phyloP scores from a whole-genome alignment of 2,329 filamentous ascomycete genomes.

The Alternaria longipes region DNA sequence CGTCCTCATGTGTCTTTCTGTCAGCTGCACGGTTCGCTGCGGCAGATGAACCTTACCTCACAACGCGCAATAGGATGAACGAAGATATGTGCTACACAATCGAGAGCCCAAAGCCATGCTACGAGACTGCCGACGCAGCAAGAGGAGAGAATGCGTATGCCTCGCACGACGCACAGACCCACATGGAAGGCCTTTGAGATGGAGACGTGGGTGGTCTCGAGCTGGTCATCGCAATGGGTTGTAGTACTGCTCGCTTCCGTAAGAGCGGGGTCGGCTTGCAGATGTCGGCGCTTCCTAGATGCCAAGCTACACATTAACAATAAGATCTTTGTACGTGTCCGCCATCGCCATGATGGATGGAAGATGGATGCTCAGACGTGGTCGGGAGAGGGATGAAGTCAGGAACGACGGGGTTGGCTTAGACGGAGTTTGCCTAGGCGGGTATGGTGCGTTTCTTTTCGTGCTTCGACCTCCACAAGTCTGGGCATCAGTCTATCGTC shows the following conservation, averaged over 20 bases:
- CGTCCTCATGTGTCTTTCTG: neutral
- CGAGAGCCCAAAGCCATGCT: neutral
- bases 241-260: slow-evolving; percentile 16
- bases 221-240: slow-evolving; percentile 10
- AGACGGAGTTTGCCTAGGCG: slow-evolving; percentile 27
- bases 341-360: slow-evolving; percentile 6
- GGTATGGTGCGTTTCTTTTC: slow-evolving; percentile 35
- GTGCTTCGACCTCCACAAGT: slow-evolving; percentile 38
- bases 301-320: slow-evolving; percentile 12
- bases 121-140: neutral
- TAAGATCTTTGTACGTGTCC: slow-evolving; percentile 4
- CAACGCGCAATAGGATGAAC: neutral
- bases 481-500: slow-evolving; percentile 31
- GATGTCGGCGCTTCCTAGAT: slow-evolving; percentile 13
- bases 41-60: neutral
- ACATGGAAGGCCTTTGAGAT: neutral
- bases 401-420: slow-evolving; percentile 26
- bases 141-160: neutral
- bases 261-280: slow-evolving; percentile 19
- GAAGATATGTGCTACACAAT: neutral
- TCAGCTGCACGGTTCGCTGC: neutral
- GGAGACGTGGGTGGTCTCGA: neutral
- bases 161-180: neutral
- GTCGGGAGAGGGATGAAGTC: slow-evolving; percentile 16
- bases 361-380: neutral